A percentile compares a stretch with the other conserved stretches of the same genome.
phyloP scores from a whole-genome alignment of 2,329 filamentous ascomycete species.

The Colletotrichum kahawae region DNA sequence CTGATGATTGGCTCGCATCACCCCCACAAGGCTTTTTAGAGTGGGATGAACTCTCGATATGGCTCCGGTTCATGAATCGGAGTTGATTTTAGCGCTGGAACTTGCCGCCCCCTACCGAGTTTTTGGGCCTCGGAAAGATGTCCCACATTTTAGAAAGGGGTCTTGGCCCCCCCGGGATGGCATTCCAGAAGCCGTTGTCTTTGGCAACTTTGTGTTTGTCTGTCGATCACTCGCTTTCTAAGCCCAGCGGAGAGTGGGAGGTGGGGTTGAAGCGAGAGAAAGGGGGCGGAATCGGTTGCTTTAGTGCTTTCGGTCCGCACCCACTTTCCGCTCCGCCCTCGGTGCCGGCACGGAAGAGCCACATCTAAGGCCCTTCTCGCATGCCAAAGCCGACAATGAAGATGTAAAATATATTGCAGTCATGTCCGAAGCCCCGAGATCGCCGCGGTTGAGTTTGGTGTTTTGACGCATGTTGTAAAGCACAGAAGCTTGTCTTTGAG shows the following conservation, averaged over 20 bases:
- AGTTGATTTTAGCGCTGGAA: neutral
- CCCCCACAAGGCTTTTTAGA: neutral
- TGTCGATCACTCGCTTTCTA: neutral
- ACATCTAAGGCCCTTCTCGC: neutral
- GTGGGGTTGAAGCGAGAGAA: slow-evolving; percentile 6
- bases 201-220: neutral
- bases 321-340: neutral
- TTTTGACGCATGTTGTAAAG: neutral
- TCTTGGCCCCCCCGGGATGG: neutral
- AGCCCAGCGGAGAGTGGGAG: neutral
- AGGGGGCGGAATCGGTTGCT: neutral
- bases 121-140: neutral
- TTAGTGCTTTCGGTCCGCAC: neutral
- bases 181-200: neutral
- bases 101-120: neutral
- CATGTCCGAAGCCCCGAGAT: neutral
- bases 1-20: neutral
- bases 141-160: neutral
- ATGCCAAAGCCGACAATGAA: neutral
- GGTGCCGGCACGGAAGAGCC: neutral
- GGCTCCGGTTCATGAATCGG: neutral
- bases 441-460: neutral
- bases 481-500: neutral
- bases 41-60: neutral
- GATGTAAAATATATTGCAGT: neutral